These are phyloP conservation scores for Fraxinus greggii DNA, from an alignment of 305 asterid species.

Conservation along the genomic window DNA sequence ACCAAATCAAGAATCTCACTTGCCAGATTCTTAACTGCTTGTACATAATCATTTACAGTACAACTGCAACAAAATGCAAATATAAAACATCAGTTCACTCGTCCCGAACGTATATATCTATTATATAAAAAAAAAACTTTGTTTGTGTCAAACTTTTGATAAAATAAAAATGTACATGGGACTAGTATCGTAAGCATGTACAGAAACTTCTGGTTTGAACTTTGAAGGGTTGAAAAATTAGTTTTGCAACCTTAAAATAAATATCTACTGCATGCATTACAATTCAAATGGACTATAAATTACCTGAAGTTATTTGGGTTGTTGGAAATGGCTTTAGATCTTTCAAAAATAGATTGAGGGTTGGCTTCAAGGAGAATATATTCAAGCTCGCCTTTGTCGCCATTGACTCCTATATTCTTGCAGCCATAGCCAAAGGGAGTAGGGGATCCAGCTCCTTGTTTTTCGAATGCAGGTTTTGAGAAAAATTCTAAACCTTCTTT, in stretches of 20 bases:
- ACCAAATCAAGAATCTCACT: constrained; percentile 41
- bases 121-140: not conserved
- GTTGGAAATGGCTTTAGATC: constrained; percentile 27
- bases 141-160: not conserved
- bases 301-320: constrained; percentile 32
- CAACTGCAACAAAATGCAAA: constrained; percentile 10
- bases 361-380: constrained; percentile 38
- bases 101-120: not conserved
- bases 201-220: not conserved
- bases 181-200: not conserved
- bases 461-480: constrained; percentile 24
- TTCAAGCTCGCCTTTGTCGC: constrained; percentile 44
- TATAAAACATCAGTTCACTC: not conserved
- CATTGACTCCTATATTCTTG: constrained; percentile 44
- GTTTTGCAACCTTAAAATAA: not conserved
- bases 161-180: not conserved
- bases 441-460: constrained; percentile 30
- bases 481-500: constrained; percentile 31
- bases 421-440: constrained; percentile 47
- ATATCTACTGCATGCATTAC: not conserved
- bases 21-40: constrained; percentile 28
- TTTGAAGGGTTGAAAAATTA: not conserved
- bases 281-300: not conserved
- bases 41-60: constrained; percentile 30
- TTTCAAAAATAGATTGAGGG: constrained; percentile 21